These are phyloP conservation scores for Spathaspora sp. DNA, from an alignment of 805 yeast genomes.

Conservation along the genomic window DNA sequence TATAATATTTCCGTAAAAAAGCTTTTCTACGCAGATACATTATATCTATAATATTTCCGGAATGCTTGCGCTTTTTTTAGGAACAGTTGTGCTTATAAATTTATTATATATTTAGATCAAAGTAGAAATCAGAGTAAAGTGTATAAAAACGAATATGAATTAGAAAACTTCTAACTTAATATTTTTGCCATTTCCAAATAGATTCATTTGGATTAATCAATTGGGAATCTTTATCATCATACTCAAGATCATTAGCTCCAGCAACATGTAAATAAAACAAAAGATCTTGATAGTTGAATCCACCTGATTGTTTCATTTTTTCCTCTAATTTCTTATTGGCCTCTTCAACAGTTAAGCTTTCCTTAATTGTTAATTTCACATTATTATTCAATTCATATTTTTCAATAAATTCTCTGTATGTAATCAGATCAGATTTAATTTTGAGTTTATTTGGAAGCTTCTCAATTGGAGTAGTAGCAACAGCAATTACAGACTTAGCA, in stretches of 20 bases:
- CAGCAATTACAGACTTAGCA: slow-evolving; percentile 39
- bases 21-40: no score
- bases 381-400: slow-evolving; percentile 38
- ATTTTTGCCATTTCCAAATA: slow-evolving; percentile 34
- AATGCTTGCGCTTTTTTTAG: no score
- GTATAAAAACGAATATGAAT: no score
- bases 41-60: no score
- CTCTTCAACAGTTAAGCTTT: slow-evolving; percentile 21
- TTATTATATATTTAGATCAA: no score
- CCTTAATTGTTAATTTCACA: slow-evolving; percentile 7
- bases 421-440: slow-evolving; percentile 37
- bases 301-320: slow-evolving; percentile 17
- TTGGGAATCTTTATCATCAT: slow-evolving; percentile 21
- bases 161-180: slow-evolving; percentile 6
- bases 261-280: slow-evolving; percentile 27
- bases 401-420: slow-evolving; percentile 35
- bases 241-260: background rate
- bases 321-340: slow-evolving; percentile 8
- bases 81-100: no score
- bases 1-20: no score
- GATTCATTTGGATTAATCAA: slow-evolving; percentile 35
- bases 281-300: slow-evolving; percentile 24
- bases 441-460: slow-evolving; percentile 42
- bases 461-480: slow-evolving; percentile 31
- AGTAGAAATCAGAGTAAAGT: no score